Evolutionary conservation across 768 basidiomycete species (phyloP).

Genomic region (Russula ochroleuca): DNA sequence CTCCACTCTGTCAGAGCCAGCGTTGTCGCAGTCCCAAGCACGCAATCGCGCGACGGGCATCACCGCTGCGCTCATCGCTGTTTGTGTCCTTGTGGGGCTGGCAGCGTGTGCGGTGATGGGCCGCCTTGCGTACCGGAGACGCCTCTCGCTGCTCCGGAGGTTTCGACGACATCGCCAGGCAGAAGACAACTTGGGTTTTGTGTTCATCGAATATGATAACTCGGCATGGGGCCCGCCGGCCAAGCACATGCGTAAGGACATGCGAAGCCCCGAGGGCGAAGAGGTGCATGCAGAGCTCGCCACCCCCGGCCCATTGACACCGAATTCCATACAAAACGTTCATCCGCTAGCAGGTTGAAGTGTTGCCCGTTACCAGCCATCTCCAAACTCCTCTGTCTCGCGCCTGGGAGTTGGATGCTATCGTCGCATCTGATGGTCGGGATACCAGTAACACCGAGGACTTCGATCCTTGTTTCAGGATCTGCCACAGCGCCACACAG

Average conservation of each 20-base stretch:
- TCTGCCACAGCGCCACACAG: too few relatives aligned
- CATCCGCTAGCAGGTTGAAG: neutral
- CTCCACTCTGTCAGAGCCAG: neutral
- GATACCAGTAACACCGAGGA: neutral
- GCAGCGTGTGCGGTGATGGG: neutral
- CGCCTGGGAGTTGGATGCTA: neutral
- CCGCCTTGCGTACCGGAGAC: constrained; percentile 2
- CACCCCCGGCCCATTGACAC: neutral
- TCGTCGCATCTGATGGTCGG: neutral
- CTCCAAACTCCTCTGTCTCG: neutral
- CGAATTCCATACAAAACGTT: neutral
- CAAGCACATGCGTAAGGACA: constrained; percentile 1
- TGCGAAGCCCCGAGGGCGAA: neutral
- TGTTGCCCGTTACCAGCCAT: neutral
- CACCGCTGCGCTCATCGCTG: constrained; percentile 11
- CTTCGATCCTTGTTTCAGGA: neutral
- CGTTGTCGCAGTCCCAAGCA: constrained; percentile 2
- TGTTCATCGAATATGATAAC: constrained; percentile 22
- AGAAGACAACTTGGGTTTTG: constrained; percentile 17
- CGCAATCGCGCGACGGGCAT: neutral
- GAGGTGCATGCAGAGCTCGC: neutral
- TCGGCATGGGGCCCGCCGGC: constrained; percentile 10
- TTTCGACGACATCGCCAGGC: neutral
- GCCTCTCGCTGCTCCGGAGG: neutral
- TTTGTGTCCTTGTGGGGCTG: constrained; percentile 16